phyloP scores from a whole-genome alignment of 108 stramenopile species.

The Nannochloropsis oceanica region DNA sequence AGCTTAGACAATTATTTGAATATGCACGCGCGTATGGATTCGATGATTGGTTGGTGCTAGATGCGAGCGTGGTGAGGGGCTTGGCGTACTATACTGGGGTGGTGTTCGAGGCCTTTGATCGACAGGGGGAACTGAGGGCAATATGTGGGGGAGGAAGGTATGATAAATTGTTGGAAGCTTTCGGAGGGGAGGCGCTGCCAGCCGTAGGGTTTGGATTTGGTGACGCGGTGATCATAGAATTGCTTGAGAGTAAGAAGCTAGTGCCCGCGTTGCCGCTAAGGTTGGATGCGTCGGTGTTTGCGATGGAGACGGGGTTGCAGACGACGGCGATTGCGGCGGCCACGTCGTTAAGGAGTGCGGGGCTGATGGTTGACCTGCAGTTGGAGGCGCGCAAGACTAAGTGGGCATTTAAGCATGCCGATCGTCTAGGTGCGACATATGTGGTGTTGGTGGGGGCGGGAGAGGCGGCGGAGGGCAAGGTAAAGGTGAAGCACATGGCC shows the following conservation, averaged over 20 bases:
- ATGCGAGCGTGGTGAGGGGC: conserved; percentile 87
- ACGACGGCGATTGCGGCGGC: conserved; percentile 49
- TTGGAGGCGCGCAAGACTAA: conserved; percentile 79
- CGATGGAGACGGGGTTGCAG: conserved; percentile 47
- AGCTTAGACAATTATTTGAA: conserved; percentile 49
- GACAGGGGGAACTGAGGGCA: conserved; percentile 79
- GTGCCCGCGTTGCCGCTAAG: conserved; percentile 48
- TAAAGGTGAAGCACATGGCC: conserved; percentile 57
- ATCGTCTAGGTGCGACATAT: conserved; percentile 62
- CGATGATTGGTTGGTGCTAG: conserved; percentile 79
- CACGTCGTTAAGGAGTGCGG: conserved; percentile 47
- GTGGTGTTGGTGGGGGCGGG: conserved; percentile 68
- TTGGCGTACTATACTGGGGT: conserved; percentile 92
- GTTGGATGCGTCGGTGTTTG: conserved; percentile 67
- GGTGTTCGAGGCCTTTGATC: conserved; percentile 95
- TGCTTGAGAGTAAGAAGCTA: conserved; percentile 65
- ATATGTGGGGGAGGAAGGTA: conserved; percentile 95
- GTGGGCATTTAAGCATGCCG: conserved; percentile 88
- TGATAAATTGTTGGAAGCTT: conserved; percentile 79
- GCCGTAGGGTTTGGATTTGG: conserved; percentile 96
- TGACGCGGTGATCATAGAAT: conserved; percentile 92
- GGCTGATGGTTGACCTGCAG: conserved; percentile 71
- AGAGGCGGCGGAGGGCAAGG: conserved; percentile 66
- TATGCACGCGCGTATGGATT: conserved; percentile 72
- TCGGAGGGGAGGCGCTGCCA: conserved; percentile 80